Evolutionary conservation across 108 stramenopile species (phyloP).

Genomic region (Pelagomonas calceolata): DNA sequence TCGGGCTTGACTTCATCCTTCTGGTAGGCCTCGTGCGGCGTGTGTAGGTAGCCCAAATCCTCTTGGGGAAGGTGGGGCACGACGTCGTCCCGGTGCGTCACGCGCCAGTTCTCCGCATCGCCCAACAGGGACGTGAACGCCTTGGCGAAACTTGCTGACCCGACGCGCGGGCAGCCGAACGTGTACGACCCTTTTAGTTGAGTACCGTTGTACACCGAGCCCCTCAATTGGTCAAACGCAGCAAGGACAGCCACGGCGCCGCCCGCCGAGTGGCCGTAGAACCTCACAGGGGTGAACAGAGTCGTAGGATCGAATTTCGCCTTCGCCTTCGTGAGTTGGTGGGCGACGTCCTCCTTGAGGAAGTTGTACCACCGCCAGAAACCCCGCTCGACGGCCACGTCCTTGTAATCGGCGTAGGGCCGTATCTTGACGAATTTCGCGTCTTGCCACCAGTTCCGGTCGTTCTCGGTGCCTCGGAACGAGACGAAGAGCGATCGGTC

Average conservation of each 20-base stretch:
- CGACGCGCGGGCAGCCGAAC: too few species aligned
- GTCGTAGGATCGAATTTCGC: too few species aligned
- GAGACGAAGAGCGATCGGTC: too few species aligned
- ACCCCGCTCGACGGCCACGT: not conserved
- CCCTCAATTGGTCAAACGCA: not conserved
- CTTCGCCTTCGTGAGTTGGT: not conserved
- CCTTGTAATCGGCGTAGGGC: not conserved
- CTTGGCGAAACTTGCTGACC: too few species aligned
- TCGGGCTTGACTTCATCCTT: not conserved
- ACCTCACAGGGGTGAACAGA: not conserved
- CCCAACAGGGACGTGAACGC: not conserved
- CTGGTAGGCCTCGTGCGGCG: not conserved
- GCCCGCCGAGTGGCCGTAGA: not conserved
- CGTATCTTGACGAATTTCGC: not conserved
- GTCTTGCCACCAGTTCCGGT: not conserved
- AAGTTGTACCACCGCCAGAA: not conserved
- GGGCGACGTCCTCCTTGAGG: not conserved
- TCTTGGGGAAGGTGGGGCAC: slow-evolving; percentile 8
- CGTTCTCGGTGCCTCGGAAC: not conserved
- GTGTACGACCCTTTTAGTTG: not conserved
- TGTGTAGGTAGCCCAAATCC: slow-evolving; percentile 3
- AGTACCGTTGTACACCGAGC: not conserved
- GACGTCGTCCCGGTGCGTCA: slow-evolving; percentile 1
- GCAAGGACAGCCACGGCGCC: not conserved
- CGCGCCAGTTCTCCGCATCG: not conserved